Evolutionary conservation across 495 filamentous ascomycete species (phyloP), one percentile per base, ranked within the genome.

Genomic region (Aspergillus sclerotioniger): DNA sequence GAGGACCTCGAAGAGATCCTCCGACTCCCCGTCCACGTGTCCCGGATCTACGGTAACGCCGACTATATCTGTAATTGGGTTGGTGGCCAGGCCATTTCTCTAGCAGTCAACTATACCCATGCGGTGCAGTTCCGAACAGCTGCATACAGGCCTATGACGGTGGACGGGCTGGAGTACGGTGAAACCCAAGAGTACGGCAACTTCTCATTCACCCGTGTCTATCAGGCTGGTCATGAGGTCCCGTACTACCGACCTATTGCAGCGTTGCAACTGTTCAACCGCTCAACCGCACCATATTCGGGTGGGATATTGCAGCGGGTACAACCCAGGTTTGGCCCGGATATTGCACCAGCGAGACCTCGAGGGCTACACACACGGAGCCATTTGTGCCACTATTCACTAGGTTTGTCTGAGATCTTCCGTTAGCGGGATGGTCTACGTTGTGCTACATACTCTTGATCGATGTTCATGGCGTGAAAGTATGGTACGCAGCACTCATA

Each of bases 1-100:
- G 76, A 77, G 17, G 76, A 82, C 54, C 65, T 87, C n/a, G 74
- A 75, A 43, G 75, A 80, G 28, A 64, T 86, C 25, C 71, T 87
- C 16, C 57, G 72, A 3, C 71, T 71, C 32, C 79, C 79, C 6
- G 80, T 91, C 51, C 82, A 84, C 45, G 82, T 92, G 16, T 80
- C 83, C 13, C 75, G 91, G 9, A 79, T 90, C 59, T 90, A 89
- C 64, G 88, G 84, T 33, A 81, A 82, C 67, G 71, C 76, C 33
- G 82, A 86, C 51, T 86, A 82, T 55, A 74, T 76, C 28, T 84
- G 82, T 62, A 84, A 81, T 64, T 76, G 74, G 74, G 70, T 77
- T 53, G 75, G 75, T 5, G 75, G 73, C 17, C 60, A 78, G 55
- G 70, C 71, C 8, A 52, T 78, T 59, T 74, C 70, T 28, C 65